Evolutionary conservation across 2,329 filamentous ascomycete species (phyloP).

Genomic region (Dactylellina parvicollis): DNA sequence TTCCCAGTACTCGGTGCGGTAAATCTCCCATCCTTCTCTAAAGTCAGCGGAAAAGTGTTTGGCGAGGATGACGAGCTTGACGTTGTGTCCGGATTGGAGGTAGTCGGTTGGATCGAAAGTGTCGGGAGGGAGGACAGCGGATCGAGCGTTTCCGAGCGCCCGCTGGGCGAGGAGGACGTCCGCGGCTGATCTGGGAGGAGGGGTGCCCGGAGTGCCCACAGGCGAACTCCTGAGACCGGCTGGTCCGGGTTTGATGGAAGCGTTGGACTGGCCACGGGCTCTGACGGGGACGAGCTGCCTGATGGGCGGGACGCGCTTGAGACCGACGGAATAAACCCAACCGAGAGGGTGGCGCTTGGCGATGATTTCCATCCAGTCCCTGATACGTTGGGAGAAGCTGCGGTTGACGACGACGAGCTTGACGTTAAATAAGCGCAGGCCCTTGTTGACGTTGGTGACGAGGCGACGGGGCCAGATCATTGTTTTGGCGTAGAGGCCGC

Average conservation of each 20-base stretch:
- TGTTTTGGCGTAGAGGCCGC: slow-evolving; percentile 94
- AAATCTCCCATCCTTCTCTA: slow-evolving; percentile 95
- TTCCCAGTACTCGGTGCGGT: slow-evolving; percentile 95
- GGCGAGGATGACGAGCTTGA: slow-evolving; percentile 87
- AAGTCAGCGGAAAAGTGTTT: slow-evolving; percentile 97
- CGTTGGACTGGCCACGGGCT: slow-evolving; percentile 34
- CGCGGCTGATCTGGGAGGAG: slow-evolving; percentile 39
- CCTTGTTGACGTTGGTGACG: slow-evolving; percentile 88
- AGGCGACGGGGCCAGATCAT: slow-evolving; percentile 93
- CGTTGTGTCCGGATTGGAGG: slow-evolving; percentile 86
- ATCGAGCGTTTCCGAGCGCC: slow-evolving; percentile 21
- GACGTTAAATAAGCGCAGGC: slow-evolving; percentile 90
- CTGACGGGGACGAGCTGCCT: slow-evolving; percentile 18
- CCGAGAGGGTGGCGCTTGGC: slow-evolving; percentile 45
- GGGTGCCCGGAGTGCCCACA: slow-evolving; percentile 28
- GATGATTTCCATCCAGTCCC: slow-evolving; percentile 46
- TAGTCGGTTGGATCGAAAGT: slow-evolving; percentile 75
- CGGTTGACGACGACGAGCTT: slow-evolving; percentile 82
- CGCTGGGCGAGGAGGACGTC: slow-evolving; percentile 34
- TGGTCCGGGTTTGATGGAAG: slow-evolving; percentile 8
- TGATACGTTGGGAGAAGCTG: slow-evolving; percentile 31
- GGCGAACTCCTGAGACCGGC: slow-evolving; percentile 3
- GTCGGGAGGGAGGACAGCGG: slow-evolving; percentile 2
- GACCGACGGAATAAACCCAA: slow-evolving; percentile 41
- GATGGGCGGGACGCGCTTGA: slow-evolving; percentile 35